A percentile compares a stretch with the other conserved stretches of the same genome.
Evolutionary conservation across 139 green algal species (phyloP).

Genomic region (Picochlorum sp.): DNA sequence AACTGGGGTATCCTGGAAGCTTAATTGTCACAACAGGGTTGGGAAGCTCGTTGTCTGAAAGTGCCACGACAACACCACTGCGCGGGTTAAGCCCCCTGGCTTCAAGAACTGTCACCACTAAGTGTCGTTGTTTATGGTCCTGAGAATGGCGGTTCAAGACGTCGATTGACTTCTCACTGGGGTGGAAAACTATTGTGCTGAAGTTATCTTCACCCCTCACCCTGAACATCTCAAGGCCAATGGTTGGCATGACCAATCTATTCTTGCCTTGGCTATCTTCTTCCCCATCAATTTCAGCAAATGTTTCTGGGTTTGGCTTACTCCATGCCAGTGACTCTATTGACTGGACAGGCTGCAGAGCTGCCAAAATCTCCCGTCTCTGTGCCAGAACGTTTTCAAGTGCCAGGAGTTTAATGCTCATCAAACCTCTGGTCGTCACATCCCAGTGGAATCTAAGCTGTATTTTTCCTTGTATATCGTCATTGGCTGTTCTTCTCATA

Average conservation of each 20-base stretch:
- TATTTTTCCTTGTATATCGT: constrained; percentile 41
- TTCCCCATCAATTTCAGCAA: neutral
- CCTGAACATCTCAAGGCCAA: constrained; percentile 19
- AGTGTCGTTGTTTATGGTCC: constrained; percentile 31
- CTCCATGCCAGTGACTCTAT: constrained; percentile 8
- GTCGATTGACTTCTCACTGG: constrained; percentile 23
- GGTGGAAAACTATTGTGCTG: neutral
- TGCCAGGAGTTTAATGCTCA: constrained; percentile 54
- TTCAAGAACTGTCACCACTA: constrained; percentile 41
- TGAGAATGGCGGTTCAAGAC: constrained; percentile 31
- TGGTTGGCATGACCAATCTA: neutral
- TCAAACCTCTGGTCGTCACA: constrained; percentile 60
- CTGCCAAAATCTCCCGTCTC: constrained; percentile 57
- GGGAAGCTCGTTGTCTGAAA: constrained; percentile 42
- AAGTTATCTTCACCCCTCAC: neutral
- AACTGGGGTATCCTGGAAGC: constrained; percentile 4
- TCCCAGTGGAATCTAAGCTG: constrained; percentile 61
- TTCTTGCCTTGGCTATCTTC: neutral
- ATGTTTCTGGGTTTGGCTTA: neutral
- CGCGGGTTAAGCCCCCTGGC: constrained; percentile 33
- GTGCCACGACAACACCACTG: constrained; percentile 42
- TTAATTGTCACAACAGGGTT: constrained; percentile 34
- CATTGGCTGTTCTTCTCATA: constrained; percentile 29
- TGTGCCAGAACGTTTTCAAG: constrained; percentile 63
- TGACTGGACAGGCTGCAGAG: constrained; percentile 45